A percentile compares a stretch with the other conserved stretches of the same genome.
Conservation (phyloP, 2,329 filamentous ascomycete species). For the Colletotrichum tropicicola region DNA sequence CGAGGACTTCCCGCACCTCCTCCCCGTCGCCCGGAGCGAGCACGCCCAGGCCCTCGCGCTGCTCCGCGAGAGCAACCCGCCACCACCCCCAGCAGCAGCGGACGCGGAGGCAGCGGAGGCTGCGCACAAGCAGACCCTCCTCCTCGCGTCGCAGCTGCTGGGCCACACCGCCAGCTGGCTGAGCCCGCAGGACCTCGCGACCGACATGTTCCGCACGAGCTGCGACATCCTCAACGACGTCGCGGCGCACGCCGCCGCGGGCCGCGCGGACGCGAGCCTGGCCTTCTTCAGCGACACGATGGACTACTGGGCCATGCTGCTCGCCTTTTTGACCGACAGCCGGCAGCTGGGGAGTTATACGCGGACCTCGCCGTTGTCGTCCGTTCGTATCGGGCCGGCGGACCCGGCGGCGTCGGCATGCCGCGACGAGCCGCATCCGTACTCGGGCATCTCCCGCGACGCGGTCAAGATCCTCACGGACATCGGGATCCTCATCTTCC, state of each 20-base stretch:
- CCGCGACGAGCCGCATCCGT: slow-evolving; percentile 30
- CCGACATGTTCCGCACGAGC: slow-evolving; percentile 27
- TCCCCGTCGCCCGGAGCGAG: slow-evolving; percentile 14
- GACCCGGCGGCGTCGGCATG: too few relatives aligned
- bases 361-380: neutral
- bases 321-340: slow-evolving; percentile 34
- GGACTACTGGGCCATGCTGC: slow-evolving; percentile 36
- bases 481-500: slow-evolving; percentile 31
- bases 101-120: too few relatives aligned
- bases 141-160: slow-evolving; percentile 28
- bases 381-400: neutral
- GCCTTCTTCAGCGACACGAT: slow-evolving; percentile 32
- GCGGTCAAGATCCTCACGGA: slow-evolving; percentile 30
- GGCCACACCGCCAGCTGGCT: slow-evolving; percentile 35
- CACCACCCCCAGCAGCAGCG: too few relatives aligned
- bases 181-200: slow-evolving; percentile 32
- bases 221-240: neutral
- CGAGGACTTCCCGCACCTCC: slow-evolving; percentile 43
- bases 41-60: slow-evolving; percentile 25
- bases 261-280: neutral
- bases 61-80: neutral
- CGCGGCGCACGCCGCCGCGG: neutral
- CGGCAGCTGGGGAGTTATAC: slow-evolving; percentile 7
- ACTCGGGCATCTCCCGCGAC: slow-evolving; percentile 30
- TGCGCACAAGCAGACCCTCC: slow-evolving; percentile 6